A percentile compares a stretch with the other conserved stretches of the same genome.
phyloP scores from a whole-genome alignment of 768 basidiomycete species.

The Guyanaporus albipodus region DNA sequence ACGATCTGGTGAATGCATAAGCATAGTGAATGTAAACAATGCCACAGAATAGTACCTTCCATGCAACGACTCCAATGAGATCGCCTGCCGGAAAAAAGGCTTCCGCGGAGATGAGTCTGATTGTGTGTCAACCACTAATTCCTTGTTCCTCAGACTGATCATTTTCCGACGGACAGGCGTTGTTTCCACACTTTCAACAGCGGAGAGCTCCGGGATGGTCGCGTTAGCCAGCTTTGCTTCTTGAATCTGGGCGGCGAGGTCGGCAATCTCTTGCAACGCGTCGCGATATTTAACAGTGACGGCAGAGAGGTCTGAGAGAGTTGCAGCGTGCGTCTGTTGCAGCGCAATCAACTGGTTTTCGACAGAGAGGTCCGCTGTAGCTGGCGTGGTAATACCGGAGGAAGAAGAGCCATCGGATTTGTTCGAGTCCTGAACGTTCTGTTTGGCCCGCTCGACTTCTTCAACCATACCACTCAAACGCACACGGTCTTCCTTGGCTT shows the following conservation, averaged over 20 bases:
- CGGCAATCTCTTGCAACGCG: slow-evolving; percentile 88
- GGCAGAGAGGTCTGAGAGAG: slow-evolving; percentile 72
- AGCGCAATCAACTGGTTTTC: slow-evolving; percentile 67
- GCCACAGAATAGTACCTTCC: slow-evolving; percentile 52
- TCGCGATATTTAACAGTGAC: slow-evolving; percentile 83
- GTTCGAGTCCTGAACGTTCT: slow-evolving; percentile 51
- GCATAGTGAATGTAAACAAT: slow-evolving; percentile 6
- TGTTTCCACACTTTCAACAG: slow-evolving; percentile 41
- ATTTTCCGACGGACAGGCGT: slow-evolving; percentile 50
- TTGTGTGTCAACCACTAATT: slow-evolving; percentile 43
- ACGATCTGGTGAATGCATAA: slow-evolving; percentile 55
- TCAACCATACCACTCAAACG: slow-evolving; percentile 66
- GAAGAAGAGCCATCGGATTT: slow-evolving; percentile 30
- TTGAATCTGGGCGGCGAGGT: slow-evolving; percentile 85
- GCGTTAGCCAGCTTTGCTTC: slow-evolving; percentile 71
- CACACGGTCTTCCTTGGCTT: slow-evolving; percentile 60
- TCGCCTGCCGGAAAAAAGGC: slow-evolving; percentile 85
- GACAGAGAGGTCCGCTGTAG: slow-evolving; percentile 36
- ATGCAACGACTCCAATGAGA: slow-evolving; percentile 84
- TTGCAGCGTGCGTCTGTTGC: slow-evolving; percentile 79
- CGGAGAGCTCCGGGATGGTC: slow-evolving; percentile 38
- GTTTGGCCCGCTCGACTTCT: slow-evolving; percentile 68
- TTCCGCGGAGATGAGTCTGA: slow-evolving; percentile 53
- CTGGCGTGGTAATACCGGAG: slow-evolving; percentile 29
- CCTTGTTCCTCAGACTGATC: slow-evolving; percentile 46